phyloP scores from a whole-genome alignment of 192 early-diverging fungal species.

The Piromyces finnis region DNA sequence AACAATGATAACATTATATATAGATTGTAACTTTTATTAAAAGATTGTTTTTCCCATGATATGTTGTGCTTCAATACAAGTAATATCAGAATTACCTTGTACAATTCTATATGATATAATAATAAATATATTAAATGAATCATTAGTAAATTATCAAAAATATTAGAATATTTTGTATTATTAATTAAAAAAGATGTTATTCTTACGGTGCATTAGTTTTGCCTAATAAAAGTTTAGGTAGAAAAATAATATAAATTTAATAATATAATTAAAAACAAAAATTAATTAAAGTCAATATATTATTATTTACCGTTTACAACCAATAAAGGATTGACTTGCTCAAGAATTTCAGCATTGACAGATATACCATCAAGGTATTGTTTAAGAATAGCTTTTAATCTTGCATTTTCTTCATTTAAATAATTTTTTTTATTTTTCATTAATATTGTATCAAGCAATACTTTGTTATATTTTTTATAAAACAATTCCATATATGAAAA shows the following conservation, averaged over 20 bases:
- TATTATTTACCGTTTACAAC: constrained; percentile 27
- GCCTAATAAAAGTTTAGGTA: not conserved
- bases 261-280: too few species aligned
- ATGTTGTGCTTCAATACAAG: not conserved
- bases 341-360: constrained; percentile 24
- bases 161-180: too few species aligned
- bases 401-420: constrained; percentile 27
- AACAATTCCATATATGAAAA: constrained; percentile 23
- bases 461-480: constrained; percentile 40
- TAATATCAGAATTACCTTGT: not conserved
- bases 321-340: constrained; percentile 27
- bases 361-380: constrained; percentile 43
- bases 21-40: too few species aligned
- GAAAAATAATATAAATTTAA: too few species aligned
- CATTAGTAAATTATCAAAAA: too few species aligned
- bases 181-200: too few species aligned
- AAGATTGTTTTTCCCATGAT: not conserved
- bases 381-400: constrained; percentile 25
- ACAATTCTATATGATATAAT: too few species aligned
- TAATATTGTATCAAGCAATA: constrained; percentile 23
- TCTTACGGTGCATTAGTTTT: not conserved
- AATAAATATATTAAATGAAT: too few species aligned
- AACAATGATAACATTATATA: too few species aligned
- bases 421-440: constrained; percentile 18
- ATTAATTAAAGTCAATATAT: too few species aligned